Base-by-base conservation (phyloP, 2,329 filamentous ascomycete genomes). In the Cytospora mali region DNA sequence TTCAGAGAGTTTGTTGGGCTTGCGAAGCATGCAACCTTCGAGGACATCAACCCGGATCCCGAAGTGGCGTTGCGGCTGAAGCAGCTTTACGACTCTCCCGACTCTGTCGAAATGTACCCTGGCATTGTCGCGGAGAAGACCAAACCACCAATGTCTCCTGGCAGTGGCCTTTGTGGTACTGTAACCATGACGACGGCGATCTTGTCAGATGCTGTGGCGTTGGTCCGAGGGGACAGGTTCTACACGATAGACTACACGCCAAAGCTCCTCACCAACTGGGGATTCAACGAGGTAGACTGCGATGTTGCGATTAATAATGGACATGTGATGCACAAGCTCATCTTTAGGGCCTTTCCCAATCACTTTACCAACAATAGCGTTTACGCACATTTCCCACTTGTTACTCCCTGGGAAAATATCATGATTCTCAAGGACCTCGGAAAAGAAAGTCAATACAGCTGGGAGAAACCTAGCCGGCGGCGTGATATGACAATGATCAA, bases 51-150 rank as follows among this genome's bases (percentile, higher is more conserved):
- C 67, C 74, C 77, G 1, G 78, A 88, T 66, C 75, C 77, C 2
- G 79, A 84, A n/a, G 81, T 88, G 31, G 80, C 81, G 1, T 75
- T 81, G 29, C 75, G 80, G 9, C 77, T 89, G 4, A 81, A 84
- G 64, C 79, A 84, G 66, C 75, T 89, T 14, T 89, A 89, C 72
- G 80, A 82, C 25, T 79, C 87, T 54, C 86, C 86, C 0, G 87
- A 89, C 66, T 84, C 83, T 71, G 85, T 91, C 14, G 88, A 91
- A 70, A 77, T 91, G 6, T 91, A 91, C 69, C 88, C 88, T 0
- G 88, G 88, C 11, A 74, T 91, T 1, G 82, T 90, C 65, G 76
- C 83, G n/a, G 85, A 88, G 70, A 80, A 85, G 58, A 75, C 77
- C 31, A 86, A 87, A 69, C 76, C 78, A 0, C 75, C 76, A 0